These are phyloP conservation scores for Coleophoma cylindrospora DNA, from an alignment of 2,329 filamentous ascomycete species.

Conservation along the genomic window DNA sequence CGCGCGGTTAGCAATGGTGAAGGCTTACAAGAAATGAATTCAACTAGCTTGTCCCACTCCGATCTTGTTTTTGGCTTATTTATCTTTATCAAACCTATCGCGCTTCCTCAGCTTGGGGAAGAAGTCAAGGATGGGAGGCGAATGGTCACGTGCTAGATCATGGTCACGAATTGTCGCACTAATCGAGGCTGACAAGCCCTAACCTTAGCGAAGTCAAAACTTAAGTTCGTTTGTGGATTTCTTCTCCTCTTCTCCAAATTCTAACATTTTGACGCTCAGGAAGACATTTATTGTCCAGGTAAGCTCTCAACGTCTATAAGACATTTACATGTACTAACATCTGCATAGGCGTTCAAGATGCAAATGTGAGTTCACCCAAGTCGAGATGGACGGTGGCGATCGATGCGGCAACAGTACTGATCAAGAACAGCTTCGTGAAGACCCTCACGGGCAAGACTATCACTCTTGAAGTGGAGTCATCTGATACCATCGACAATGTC, in stretches of 20 bases:
- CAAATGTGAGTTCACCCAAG: constrained; percentile 13
- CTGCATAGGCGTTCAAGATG: constrained; percentile 40
- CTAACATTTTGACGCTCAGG: constrained; percentile 19
- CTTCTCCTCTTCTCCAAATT: constrained; percentile 1
- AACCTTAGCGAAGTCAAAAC: not conserved
- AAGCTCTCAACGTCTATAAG: constrained; percentile 4
- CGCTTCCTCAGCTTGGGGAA: too few species aligned
- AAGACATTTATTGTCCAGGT: constrained; percentile 29
- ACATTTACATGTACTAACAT: not conserved
- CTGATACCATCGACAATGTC: constrained; percentile 99
- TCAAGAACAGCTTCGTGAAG: constrained; percentile 58
- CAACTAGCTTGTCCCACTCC: constrained; percentile 30
- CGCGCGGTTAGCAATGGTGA: not conserved
- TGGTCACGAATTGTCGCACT: not conserved
- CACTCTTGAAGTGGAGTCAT: constrained; percentile 99
- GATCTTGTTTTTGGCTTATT: not conserved
- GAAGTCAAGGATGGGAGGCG: too few species aligned
- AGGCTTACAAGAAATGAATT: constrained; percentile 28
- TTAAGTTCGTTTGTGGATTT: constrained; percentile 1
- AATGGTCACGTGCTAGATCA: too few species aligned
- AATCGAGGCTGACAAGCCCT: not conserved
- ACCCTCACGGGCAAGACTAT: constrained; percentile 99
- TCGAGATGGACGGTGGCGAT: not conserved
- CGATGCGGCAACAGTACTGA: constrained; percentile 49
- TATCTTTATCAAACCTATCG: too few species aligned